Base-by-base conservation (phyloP, 192 early-diverging fungal genomes). In the Lobulomyces angularis region DNA sequence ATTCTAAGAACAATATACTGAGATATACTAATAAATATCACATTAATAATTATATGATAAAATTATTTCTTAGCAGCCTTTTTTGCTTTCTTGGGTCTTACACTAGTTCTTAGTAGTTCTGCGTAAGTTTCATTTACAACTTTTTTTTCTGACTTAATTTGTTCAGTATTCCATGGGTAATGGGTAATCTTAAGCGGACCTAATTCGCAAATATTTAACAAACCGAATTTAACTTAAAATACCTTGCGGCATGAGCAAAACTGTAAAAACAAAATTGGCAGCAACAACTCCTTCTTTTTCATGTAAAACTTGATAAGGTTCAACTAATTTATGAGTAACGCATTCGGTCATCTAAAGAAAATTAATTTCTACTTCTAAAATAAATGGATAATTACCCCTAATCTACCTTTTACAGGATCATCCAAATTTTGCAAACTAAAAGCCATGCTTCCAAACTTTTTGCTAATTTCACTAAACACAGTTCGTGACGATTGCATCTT, bases 361-460 rank as follows among this genome's bases (percentile, higher is more conserved):
- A n/a, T n/a, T n/a, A n/a, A n/a, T n/a, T n/a, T n/a, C n/a, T n/a
- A n/a, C n/a, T n/a, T n/a, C n/a, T n/a, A n/a, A n/a, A n/a, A n/a
- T n/a, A n/a, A n/a, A n/a, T n/a, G n/a, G n/a, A n/a, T n/a, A n/a
- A 83, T 59, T 34, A 97, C 74, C 44, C 92, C 92, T 77, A 91
- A 74, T 45, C 86, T 81, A 21, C 77, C 85, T 69, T 86, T 89
- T 59, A 80, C 81, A 65, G 89, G 84, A 65, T 97, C 92, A 2
- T 80, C 81, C 57, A 88, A 77, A 45, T 78, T 61, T 36, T 84
- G 74, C 37, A 92, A 58, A 37, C 81, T 72, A 68, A 97, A 97
- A 31, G 86, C 86, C 72, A 92, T 90, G 29, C 63, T 64, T 36
- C 84, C 84, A 56, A 82, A 85, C 61, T 79, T 71, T 43, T 69